These are phyloP conservation scores for Hippophae tibetana DNA, from an alignment of 306 rosid species.

Conservation along the genomic window DNA sequence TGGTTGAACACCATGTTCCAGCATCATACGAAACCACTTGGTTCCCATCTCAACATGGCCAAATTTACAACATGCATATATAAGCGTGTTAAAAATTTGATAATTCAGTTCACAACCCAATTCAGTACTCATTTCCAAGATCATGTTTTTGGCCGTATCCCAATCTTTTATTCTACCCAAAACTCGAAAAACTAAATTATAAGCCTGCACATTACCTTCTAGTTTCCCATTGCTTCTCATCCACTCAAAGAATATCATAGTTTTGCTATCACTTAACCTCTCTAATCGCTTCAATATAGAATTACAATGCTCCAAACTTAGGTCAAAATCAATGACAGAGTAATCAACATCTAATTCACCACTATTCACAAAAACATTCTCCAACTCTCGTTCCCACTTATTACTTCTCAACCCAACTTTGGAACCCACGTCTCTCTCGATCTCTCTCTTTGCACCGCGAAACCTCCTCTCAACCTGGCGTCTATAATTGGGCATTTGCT, in stretches of 20 bases:
- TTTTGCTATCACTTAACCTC: slow-evolving; percentile 36
- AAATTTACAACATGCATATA: slow-evolving; percentile 47
- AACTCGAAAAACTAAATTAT: slow-evolving; percentile 36
- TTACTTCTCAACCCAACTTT: slow-evolving; percentile 24
- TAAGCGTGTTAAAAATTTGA: slow-evolving; percentile 59
- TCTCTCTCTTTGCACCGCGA: slow-evolving; percentile 16
- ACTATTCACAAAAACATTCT: slow-evolving; percentile 26
- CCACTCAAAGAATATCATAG: slow-evolving; percentile 53
- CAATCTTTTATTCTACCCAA: slow-evolving; percentile 50
- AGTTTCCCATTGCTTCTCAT: slow-evolving; percentile 58
- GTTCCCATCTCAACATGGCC: slow-evolving; percentile 34
- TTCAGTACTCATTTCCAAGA: slow-evolving; percentile 33
- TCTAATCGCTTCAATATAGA: slow-evolving; percentile 49
- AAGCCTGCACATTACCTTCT: slow-evolving; percentile 43
- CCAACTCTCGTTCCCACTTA: slow-evolving; percentile 23
- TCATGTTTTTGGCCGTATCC: slow-evolving; percentile 48
- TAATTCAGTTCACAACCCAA: slow-evolving; percentile 38
- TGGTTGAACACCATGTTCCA: slow-evolving; percentile 44
- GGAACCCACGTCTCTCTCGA: slow-evolving; percentile 22
- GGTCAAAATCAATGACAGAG: slow-evolving; percentile 35
- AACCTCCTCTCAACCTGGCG: slow-evolving; percentile 22
- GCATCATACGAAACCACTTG: slow-evolving; percentile 69
- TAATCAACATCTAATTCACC: slow-evolving; percentile 55
- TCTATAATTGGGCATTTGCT: slow-evolving; percentile 19
- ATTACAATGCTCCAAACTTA: slow-evolving; percentile 51